Evolutionary conservation across 768 basidiomycete genomes (phyloP).

Genomic region (Kwoniella shandongensis): DNA sequence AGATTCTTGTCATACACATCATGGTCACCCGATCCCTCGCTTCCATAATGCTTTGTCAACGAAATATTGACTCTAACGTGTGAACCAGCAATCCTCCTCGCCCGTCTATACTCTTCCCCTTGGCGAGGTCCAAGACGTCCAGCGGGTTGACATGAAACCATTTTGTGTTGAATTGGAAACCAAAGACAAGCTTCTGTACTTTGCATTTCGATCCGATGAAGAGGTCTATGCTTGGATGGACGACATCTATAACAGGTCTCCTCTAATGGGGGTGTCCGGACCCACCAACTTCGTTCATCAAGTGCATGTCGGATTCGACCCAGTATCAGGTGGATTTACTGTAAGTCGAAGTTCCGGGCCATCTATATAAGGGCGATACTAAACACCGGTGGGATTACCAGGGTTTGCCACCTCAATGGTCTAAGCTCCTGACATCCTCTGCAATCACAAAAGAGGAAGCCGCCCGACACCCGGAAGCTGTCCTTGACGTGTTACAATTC

Average conservation of each 20-base stretch:
- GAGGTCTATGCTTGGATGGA: constrained; percentile 99
- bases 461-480: constrained; percentile 92
- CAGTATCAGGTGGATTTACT: constrained; percentile 88
- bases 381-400: constrained; percentile 46
- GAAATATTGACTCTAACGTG: neutral
- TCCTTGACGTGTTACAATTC: constrained; percentile 95
- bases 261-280: constrained; percentile 86
- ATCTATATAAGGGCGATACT: neutral
- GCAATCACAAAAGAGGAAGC: constrained; percentile 98
- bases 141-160: constrained; percentile 89
- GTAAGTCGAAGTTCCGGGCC: constrained; percentile 57
- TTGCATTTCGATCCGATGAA: constrained; percentile 63
- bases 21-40: neutral
- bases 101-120: constrained; percentile 58
- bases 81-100: constrained; percentile 24
- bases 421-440: constrained; percentile 90
- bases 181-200: constrained; percentile 82
- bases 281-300: constrained; percentile 99
- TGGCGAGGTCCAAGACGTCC: constrained; percentile 75
- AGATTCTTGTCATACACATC: neutral
- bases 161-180: constrained; percentile 88
- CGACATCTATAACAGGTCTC: constrained; percentile 88
- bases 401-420: constrained; percentile 98
- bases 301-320: constrained; percentile 96
- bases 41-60: too few relatives aligned